A percentile compares a stretch with the other conserved stretches of the same genome.
phyloP scores from a whole-genome alignment of 2,329 filamentous ascomycete genomes.

The Colletotrichum sublineola region DNA sequence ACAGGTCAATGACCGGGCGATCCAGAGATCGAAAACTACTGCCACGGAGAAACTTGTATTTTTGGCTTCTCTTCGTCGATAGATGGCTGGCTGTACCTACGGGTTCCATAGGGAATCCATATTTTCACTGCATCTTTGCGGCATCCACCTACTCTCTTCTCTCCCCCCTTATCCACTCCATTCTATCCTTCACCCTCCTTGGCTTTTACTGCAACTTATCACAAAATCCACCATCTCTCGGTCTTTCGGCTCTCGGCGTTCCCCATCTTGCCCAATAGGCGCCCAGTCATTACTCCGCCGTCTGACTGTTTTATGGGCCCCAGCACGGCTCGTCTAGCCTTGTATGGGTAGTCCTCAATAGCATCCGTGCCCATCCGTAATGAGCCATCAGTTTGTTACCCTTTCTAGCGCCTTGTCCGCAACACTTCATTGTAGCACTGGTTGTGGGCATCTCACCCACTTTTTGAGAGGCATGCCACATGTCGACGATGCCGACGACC shows the following conservation, averaged over 20 bases:
- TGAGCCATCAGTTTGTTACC: not conserved
- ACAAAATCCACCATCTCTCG: not conserved
- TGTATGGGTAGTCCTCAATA: too few relatives aligned
- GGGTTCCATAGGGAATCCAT: not conserved
- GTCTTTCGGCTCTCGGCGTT: too few relatives aligned
- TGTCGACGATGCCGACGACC: not conserved
- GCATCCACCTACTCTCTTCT: not conserved
- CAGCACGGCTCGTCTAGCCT: not conserved
- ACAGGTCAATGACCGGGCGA: not conserved
- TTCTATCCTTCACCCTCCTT: not conserved
- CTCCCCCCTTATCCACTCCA: not conserved
- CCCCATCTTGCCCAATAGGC: constrained; percentile 10
- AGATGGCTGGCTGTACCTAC: not conserved
- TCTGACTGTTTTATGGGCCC: constrained; percentile 7
- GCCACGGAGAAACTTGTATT: constrained; percentile 1
- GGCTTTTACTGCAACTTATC: not conserved
- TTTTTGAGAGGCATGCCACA: not conserved
- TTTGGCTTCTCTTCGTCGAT: not conserved
- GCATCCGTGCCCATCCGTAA: too few relatives aligned
- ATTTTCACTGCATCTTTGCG: not conserved
- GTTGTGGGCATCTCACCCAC: not conserved
- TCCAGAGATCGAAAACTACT: not conserved
- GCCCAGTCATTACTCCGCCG: constrained; percentile 25
- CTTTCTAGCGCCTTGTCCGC: not conserved
- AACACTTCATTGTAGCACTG: not conserved